Percentiles rank a stretch among this genome's conserved stretches.
phyloP scores from a whole-genome alignment of 768 basidiomycete genomes.

The Lactarius evosmus region DNA sequence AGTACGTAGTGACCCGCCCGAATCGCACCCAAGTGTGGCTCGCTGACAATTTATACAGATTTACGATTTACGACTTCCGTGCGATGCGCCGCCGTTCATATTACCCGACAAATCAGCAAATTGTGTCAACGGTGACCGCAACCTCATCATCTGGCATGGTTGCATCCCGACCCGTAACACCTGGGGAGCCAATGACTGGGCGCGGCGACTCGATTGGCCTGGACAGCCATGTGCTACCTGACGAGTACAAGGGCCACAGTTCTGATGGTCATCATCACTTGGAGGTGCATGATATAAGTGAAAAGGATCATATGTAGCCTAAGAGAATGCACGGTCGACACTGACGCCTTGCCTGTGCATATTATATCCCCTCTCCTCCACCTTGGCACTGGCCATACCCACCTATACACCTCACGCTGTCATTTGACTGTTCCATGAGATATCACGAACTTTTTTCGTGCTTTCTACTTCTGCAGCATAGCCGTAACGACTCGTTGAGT shows the following conservation, averaged over 20 bases:
- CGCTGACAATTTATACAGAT: constrained; percentile 45
- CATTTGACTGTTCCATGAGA: constrained; percentile 6
- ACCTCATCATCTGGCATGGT: constrained; percentile 70
- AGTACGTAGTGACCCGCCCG: constrained; percentile 51
- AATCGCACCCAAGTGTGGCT: constrained; percentile 10
- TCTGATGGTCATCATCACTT: constrained; percentile 13
- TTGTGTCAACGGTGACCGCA: constrained; percentile 61
- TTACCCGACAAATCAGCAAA: constrained; percentile 77
- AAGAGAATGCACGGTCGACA: neutral
- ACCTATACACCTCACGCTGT: constrained; percentile 15
- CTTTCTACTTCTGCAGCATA: neutral
- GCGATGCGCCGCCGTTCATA: constrained; percentile 90
- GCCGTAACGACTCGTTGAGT: constrained; percentile 10
- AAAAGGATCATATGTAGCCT: constrained; percentile 12
- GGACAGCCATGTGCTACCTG: constrained; percentile 10
- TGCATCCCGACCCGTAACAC: constrained; percentile 73
- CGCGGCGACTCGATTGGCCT: constrained; percentile 26
- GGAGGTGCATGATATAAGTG: constrained; percentile 14
- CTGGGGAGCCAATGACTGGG: constrained; percentile 30
- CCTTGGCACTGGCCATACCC: neutral
- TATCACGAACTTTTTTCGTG: neutral
- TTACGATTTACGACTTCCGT: constrained; percentile 89
- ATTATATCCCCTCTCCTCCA: neutral
- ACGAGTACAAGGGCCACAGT: constrained; percentile 16
- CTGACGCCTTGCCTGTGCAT: neutral